These are phyloP conservation scores for Plasmodium gonderi DNA, from an alignment of 169 alveolate species.

Conservation along the genomic window DNA sequence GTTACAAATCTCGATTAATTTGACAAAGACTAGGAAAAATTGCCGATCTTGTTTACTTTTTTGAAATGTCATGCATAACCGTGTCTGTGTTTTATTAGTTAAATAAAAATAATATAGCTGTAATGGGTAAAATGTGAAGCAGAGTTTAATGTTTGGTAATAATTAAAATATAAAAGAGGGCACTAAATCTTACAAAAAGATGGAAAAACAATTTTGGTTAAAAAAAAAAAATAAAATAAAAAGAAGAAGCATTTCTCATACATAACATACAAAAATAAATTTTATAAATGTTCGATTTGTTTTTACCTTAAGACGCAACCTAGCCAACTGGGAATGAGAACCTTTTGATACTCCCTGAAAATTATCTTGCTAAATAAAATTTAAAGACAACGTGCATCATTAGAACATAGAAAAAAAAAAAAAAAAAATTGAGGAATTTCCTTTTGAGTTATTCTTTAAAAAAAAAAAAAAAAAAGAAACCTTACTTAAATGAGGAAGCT, in stretches of 20 bases:
- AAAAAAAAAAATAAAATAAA: background rate
- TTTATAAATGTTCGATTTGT: background rate
- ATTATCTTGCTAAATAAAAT: background rate
- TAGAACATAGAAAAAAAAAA: background rate
- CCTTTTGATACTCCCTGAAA: constrained; percentile 32
- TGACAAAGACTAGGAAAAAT: background rate
- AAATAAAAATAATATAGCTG: constrained; percentile 28
- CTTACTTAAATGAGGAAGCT: constrained; percentile 44
- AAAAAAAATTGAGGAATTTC: background rate
- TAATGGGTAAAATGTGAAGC: background rate
- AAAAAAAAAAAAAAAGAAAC: background rate
- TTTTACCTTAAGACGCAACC: constrained; percentile 56
- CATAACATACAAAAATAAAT: background rate
- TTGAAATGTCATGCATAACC: background rate
- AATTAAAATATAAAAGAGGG: background rate
- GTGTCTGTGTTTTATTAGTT: background rate
- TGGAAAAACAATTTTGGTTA: background rate
- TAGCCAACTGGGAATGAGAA: constrained; percentile 53
- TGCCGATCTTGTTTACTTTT: background rate
- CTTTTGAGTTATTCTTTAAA: background rate
- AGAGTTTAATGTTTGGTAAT: background rate
- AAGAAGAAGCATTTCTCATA: too few species aligned
- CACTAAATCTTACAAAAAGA: background rate
- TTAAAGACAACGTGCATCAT: background rate
- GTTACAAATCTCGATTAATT: background rate